Percentiles rank a stretch among this genome's conserved stretches.
phyloP scores from a whole-genome alignment of 495 filamentous ascomycete genomes.

The Aspergillus cristatus region DNA sequence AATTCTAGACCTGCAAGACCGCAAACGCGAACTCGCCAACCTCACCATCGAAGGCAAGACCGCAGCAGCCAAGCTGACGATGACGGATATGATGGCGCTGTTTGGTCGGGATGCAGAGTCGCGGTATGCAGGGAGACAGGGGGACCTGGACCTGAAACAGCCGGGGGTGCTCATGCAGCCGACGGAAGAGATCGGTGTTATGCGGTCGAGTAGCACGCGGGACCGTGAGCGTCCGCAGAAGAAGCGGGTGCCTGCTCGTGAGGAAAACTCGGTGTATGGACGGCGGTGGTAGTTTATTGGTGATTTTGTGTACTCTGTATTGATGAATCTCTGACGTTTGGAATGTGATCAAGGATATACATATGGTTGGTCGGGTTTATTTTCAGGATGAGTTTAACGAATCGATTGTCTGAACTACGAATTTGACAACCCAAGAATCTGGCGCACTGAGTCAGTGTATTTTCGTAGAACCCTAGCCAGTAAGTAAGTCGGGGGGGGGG shows the following conservation, averaged over 20 bases:
- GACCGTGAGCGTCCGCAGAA: constrained; percentile 13
- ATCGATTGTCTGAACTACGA: too few species aligned
- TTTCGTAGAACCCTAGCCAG: too few species aligned
- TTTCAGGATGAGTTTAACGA: too few species aligned
- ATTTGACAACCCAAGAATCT: too few species aligned
- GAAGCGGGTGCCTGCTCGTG: constrained; percentile 13
- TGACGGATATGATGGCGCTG: constrained; percentile 87
- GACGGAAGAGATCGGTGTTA: constrained; percentile 9
- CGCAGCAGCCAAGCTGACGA: constrained; percentile 67
- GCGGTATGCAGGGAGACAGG: constrained; percentile 26
- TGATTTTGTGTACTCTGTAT: too few species aligned
- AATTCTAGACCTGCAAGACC: constrained; percentile 84
- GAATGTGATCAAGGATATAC: too few species aligned
- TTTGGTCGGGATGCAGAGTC: constrained; percentile 70
- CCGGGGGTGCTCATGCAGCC: constrained; percentile 18
- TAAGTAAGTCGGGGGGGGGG: too few species aligned
- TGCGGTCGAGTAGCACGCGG: constrained; percentile 6
- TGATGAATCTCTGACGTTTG: too few species aligned
- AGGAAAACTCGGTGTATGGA: constrained; percentile 36
- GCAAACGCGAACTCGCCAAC: constrained; percentile 80
- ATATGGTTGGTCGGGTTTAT: too few species aligned
- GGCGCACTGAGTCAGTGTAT: too few species aligned
- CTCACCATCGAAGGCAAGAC: constrained; percentile 76
- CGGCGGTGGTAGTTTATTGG: constrained; percentile 28
- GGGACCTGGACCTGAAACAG: constrained; percentile 21